A percentile compares a stretch with the other conserved stretches of the same genome.
Conservation (phyloP, 2,329 filamentous ascomycete species). For the Ceratocystis smalleyi region DNA sequence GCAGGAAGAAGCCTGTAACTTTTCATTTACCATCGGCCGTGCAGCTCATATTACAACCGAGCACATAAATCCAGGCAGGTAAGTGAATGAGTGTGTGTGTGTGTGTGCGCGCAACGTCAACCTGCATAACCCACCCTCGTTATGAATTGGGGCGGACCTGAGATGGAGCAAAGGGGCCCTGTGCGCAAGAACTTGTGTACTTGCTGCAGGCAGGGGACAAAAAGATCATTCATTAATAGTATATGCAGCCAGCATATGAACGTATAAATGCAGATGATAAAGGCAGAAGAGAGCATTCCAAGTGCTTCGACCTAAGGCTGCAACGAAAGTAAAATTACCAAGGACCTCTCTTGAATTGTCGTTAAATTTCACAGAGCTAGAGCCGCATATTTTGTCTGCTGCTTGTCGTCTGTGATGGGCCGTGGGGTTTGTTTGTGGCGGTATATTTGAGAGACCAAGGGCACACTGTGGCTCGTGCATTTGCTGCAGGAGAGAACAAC, state of each 20-base stretch:
- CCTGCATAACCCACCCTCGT: background rate
- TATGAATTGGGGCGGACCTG: background rate
- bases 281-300: too few relatives aligned
- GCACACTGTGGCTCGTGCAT: background rate
- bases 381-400: background rate
- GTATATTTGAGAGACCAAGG: background rate
- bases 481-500: background rate
- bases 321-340: background rate
- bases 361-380: background rate
- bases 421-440: background rate
- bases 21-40: background rate
- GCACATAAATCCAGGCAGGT: background rate
- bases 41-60: background rate
- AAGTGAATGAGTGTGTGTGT: too few relatives aligned
- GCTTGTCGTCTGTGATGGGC: background rate
- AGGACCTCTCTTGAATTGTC: background rate
- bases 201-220: background rate
- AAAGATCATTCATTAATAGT: too few relatives aligned
- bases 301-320: background rate
- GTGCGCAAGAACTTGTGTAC: background rate
- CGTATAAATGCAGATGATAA: too few relatives aligned
- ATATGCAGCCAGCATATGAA: too few relatives aligned
- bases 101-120: background rate
- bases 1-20: background rate
- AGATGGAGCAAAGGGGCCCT: background rate